Conservation (phyloP, 2,329 filamentous ascomycete genomes). For the Geoglossum cookeanum region DNA sequence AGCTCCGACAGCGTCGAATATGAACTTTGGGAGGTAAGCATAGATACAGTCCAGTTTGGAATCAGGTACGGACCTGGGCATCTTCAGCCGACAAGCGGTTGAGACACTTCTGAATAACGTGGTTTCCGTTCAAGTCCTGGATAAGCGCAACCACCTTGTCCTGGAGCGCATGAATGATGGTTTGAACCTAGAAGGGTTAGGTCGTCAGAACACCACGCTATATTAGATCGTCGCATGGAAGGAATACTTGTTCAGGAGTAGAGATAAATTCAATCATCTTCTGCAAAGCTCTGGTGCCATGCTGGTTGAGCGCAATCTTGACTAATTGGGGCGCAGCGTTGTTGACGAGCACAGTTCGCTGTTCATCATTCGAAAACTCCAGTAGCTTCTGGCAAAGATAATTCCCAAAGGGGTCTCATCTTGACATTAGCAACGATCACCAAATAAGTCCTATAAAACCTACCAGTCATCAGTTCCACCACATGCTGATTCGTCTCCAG, state of each 20-base stretch:
- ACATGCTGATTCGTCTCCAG: conserved; percentile 84
- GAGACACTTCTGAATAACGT: conserved; percentile 97
- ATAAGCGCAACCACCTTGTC: conserved; percentile 83
- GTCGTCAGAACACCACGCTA: neutral
- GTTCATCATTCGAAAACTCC: conserved; percentile 86
- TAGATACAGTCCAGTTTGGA: neutral
- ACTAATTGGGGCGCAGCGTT: conserved; percentile 79
- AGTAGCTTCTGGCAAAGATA: conserved; percentile 97
- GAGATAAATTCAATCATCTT: conserved; percentile 99
- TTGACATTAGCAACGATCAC: conserved; percentile 11
- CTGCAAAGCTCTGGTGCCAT: conserved; percentile 87
- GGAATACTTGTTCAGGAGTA: conserved; percentile 47
- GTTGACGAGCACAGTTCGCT: conserved; percentile 80
- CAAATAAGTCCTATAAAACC: conserved; percentile 8
- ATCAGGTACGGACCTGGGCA: conserved; percentile 34
- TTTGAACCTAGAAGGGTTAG: conserved; percentile 34
- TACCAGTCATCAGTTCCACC: conserved; percentile 82
- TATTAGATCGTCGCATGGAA: neutral
- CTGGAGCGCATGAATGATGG: conserved; percentile 70
- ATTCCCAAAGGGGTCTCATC: conserved; percentile 80
- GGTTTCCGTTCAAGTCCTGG: conserved; percentile 94
- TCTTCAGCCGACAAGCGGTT: conserved; percentile 76
- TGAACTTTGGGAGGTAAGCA: conserved; percentile 39
- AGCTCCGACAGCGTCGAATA: conserved; percentile 80
- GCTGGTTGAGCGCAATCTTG: conserved; percentile 86